Evolutionary conservation across 2,329 filamentous ascomycete genomes (phyloP), one percentile per base, ranked within the genome.

Genomic region (Rhytidhysteron rufulum): DNA sequence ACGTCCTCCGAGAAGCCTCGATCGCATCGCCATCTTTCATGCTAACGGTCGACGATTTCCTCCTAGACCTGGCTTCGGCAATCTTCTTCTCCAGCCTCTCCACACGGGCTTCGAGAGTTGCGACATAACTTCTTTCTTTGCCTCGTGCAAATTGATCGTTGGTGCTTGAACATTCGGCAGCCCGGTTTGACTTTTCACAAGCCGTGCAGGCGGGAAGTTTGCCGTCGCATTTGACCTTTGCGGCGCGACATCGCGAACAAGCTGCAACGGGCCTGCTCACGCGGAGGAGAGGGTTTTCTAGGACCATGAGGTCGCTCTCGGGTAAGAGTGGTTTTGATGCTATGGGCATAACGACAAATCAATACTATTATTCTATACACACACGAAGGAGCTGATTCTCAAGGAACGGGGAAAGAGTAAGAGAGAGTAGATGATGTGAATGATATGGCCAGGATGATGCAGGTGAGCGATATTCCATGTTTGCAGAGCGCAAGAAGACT

Each of bases 221-320:
- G 46, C 93, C 91, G 69, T 97, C 93, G 59, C 93, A 98, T 81
- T 94, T 96, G 62, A 97, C 89, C 71, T 98, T 98, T 39, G 91
- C 90, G 45, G 85, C 80, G 45, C 93, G 87, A 71, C 86, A 91
- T 73, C 85, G 76, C 43, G 85, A 86, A 63, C 86, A 91, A 18
- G 86, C 86, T 40, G 85, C 85, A 36, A 88, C 85, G 4, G 86
- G 86, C 47, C 86, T 77, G 58, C 85, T 89, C 48, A 91, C 86
- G 54, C 82, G 78, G 53, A 88, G 69, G 39, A 83, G 66, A 16
- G 82, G 82, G 24, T 80, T 72, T 35, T 75, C 70, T 36, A 74
- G 58, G 44, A 69, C 67, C 70, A 73, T 73, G 41, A 61, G 54
- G 48, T 48, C 45, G 43, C 44, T 50, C 19, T 27, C 36, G 25